Evolutionary conservation across 2,329 filamentous ascomycete species (phyloP).

Genomic region (Diaporthe helianthi): DNA sequence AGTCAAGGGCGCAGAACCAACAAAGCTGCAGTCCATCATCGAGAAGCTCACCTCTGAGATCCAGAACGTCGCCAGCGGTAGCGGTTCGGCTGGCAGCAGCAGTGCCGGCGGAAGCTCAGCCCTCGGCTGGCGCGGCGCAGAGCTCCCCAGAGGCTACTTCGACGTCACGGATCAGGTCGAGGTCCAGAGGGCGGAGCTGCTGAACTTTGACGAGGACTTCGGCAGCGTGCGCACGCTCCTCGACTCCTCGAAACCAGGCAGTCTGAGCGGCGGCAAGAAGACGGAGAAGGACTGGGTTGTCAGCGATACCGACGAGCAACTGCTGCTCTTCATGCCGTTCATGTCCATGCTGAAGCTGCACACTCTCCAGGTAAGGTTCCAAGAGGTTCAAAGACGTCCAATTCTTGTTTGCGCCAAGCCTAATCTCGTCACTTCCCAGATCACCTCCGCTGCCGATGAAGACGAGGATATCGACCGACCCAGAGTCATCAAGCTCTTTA

Average conservation of each 20-base stretch:
- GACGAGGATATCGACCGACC: slow-evolving; percentile 83
- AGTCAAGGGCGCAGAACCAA: slow-evolving; percentile 76
- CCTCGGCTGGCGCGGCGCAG: slow-evolving; percentile 74
- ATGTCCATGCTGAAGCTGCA: slow-evolving; percentile 88
- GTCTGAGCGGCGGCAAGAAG: slow-evolving; percentile 64
- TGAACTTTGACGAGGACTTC: slow-evolving; percentile 83
- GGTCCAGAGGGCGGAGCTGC: slow-evolving; percentile 77
- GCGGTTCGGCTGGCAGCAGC: slow-evolving; percentile 48
- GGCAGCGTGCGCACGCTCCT: slow-evolving; percentile 79
- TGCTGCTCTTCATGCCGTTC: slow-evolving; percentile 93
- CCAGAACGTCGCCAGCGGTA: slow-evolving; percentile 57
- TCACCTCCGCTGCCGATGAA: slow-evolving; percentile 75
- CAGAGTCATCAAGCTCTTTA: slow-evolving; percentile 82
- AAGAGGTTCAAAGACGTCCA: too few relatives aligned
- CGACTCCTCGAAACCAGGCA: slow-evolving; percentile 69
- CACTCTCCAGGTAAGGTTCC: slow-evolving; percentile 67
- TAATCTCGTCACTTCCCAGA: slow-evolving; percentile 55
- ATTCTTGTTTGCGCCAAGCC: background rate
- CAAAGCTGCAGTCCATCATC: slow-evolving; percentile 73
- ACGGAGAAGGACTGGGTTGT: slow-evolving; percentile 83
- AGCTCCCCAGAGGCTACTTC: slow-evolving; percentile 78
- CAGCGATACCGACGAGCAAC: slow-evolving; percentile 95
- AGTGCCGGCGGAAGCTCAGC: slow-evolving; percentile 52
- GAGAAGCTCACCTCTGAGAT: slow-evolving; percentile 75
- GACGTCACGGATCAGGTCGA: slow-evolving; percentile 88